Evolutionary conservation across 306 rosid genomes (phyloP).

Genomic region (Quercus aquifolioides): DNA sequence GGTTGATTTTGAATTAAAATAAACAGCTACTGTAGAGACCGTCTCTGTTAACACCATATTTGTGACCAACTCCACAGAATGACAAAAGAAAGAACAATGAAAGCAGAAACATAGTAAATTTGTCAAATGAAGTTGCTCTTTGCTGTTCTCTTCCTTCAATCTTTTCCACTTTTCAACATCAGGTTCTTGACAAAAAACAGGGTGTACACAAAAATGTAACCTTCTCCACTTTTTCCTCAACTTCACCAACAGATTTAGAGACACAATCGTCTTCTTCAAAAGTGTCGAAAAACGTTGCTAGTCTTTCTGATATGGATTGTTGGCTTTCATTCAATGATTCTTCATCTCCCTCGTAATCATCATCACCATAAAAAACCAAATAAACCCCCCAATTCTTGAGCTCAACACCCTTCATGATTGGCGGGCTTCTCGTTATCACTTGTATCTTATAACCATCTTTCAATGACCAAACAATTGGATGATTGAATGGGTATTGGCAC

Average conservation of each 20-base stretch:
- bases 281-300: conserved; percentile 38
- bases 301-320: conserved; percentile 46
- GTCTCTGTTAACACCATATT: too few species aligned
- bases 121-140: too few species aligned
- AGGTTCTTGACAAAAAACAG: too few species aligned
- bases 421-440: conserved; percentile 30
- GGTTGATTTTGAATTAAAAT: too few species aligned
- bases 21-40: too few species aligned
- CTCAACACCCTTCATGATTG: conserved; percentile 34
- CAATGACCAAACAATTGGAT: conserved; percentile 28
- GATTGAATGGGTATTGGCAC: conserved; percentile 29
- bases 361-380: conserved; percentile 54
- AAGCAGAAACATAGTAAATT: too few species aligned
- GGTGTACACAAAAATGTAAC: too few species aligned
- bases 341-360: conserved; percentile 57
- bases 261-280: not conserved
- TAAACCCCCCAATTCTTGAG: conserved; percentile 46
- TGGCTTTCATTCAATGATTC: conserved; percentile 27
- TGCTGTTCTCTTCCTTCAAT: too few species aligned
- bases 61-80: too few species aligned
- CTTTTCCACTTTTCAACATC: too few species aligned
- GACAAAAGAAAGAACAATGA: too few species aligned
- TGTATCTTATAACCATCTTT: conserved; percentile 34
- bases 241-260: not conserved
- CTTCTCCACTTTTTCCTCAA: too few species aligned